A percentile compares a stretch with the other conserved stretches of the same genome.
These are phyloP conservation scores for Blastobotrys malaysiensis DNA, from an alignment of 1,139 yeast species.

Conservation along the genomic window DNA sequence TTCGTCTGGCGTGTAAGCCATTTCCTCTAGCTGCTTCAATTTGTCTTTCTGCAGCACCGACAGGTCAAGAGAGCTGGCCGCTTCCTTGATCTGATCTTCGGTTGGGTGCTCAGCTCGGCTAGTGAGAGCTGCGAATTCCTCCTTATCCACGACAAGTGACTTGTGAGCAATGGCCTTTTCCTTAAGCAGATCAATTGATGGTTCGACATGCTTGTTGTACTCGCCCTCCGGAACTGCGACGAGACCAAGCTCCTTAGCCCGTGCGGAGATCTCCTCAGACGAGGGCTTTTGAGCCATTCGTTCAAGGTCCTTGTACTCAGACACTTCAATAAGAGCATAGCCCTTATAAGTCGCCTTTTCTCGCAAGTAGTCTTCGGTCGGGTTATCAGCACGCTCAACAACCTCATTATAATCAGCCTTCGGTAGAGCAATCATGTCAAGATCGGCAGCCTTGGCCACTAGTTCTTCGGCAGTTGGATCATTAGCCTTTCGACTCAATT, in stretches of 20 bases:
- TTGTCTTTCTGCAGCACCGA: constrained; percentile 42
- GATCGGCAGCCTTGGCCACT: constrained; percentile 15
- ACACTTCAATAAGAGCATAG: constrained; percentile 22
- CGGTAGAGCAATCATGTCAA: constrained; percentile 16
- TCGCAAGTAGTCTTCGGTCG: constrained; percentile 16
- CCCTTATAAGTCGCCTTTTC: constrained; percentile 19
- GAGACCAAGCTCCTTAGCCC: constrained; percentile 23
- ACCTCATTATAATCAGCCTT: constrained; percentile 13
- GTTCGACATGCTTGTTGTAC: constrained; percentile 33
- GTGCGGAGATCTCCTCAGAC: constrained; percentile 22
- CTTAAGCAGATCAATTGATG: constrained; percentile 34
- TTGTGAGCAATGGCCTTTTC: constrained; percentile 30
- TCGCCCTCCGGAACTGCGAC: constrained; percentile 20
- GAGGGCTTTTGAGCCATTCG: constrained; percentile 26
- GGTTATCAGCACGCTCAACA: constrained; percentile 14
- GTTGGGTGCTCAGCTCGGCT: constrained; percentile 22
- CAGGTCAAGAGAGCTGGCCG: constrained; percentile 31
- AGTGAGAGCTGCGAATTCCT: constrained; percentile 21
- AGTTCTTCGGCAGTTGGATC: constrained; percentile 18
- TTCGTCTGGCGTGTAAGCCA: constrained; percentile 21
- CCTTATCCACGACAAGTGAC: constrained; percentile 23
- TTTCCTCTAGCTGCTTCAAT: constrained; percentile 20
- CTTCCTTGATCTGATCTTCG: constrained; percentile 18
- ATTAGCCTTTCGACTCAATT: constrained; percentile 9
- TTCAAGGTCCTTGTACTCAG: constrained; percentile 18